Percentiles rank a stretch among this genome's conserved stretches.
Conservation (phyloP, 345 rosid species). For the Populus alba region DNA sequence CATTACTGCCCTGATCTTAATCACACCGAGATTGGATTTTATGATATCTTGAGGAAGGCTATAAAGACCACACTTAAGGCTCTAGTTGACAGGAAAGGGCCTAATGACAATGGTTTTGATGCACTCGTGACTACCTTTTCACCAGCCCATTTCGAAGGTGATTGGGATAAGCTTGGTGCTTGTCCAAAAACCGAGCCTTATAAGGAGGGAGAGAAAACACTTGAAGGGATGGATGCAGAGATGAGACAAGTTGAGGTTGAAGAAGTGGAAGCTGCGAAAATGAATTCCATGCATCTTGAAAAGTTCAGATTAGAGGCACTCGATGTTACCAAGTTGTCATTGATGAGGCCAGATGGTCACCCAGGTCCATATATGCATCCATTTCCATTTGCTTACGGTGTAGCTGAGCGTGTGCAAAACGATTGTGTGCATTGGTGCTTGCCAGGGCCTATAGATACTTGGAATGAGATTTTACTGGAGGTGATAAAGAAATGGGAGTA, state of each 20-base stretch:
- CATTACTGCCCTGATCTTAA: constrained; percentile 75
- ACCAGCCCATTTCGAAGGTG: constrained; percentile 93
- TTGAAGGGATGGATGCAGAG: constrained; percentile 78
- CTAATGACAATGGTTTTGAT: constrained; percentile 19
- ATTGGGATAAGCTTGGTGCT: constrained; percentile 90
- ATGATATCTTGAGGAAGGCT: constrained; percentile 68
- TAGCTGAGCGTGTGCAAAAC: constrained; percentile 68
- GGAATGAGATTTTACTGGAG: constrained; percentile 78
- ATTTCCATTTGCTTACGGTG: constrained; percentile 72
- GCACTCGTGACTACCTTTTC: constrained; percentile 72
- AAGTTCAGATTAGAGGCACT: constrained; percentile 57
- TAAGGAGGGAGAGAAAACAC: constrained; percentile 49
- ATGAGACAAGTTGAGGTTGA: constrained; percentile 63
- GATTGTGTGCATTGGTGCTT: constrained; percentile 98
- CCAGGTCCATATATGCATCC: constrained; percentile 89
- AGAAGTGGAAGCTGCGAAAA: constrained; percentile 53
- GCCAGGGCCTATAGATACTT: constrained; percentile 91
- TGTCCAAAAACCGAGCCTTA: constrained; percentile 79
- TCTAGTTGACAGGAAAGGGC: constrained; percentile 33
- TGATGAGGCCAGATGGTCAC: constrained; percentile 83
- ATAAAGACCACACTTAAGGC: constrained; percentile 59
- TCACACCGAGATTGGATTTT: constrained; percentile 74
- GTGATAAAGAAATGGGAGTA: constrained; percentile 55
- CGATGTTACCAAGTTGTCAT: constrained; percentile 66
- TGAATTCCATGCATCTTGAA: constrained; percentile 15